phyloP scores from a whole-genome alignment of 441 rosid genomes.

The Jatropha multifida region DNA sequence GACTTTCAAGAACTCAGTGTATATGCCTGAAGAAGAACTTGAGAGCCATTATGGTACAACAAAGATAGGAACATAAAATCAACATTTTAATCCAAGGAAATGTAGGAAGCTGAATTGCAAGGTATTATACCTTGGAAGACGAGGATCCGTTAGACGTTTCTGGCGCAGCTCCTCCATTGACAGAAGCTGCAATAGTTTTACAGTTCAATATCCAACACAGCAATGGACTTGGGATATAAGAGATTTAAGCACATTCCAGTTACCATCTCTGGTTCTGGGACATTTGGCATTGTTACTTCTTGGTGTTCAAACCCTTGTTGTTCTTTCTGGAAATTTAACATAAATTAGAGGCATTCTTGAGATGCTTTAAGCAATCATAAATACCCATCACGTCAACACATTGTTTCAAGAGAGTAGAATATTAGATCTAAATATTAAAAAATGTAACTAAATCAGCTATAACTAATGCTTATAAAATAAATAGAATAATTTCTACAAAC shows the following conservation, averaged over 20 bases:
- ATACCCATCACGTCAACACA: background rate
- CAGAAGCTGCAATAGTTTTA: slow-evolving; percentile 63
- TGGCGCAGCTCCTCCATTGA: slow-evolving; percentile 83
- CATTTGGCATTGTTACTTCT: slow-evolving; percentile 59
- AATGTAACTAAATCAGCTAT: background rate
- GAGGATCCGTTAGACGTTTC: slow-evolving; percentile 77
- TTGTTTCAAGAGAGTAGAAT: background rate
- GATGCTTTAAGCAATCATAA: slow-evolving; percentile 12
- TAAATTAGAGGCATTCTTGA: slow-evolving; percentile 18
- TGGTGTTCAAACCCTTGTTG: slow-evolving; percentile 82
- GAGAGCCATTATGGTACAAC: background rate
- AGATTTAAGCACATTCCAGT: slow-evolving; percentile 22
- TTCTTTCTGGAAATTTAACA: slow-evolving; percentile 54
- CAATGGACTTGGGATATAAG: slow-evolving; percentile 18
- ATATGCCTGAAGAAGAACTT: background rate
- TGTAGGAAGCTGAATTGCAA: background rate
- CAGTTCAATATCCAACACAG: slow-evolving; percentile 22
- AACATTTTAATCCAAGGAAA: background rate
- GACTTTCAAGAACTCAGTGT: background rate
- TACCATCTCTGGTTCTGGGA: slow-evolving; percentile 79
- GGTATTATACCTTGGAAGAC: slow-evolving; percentile 67
- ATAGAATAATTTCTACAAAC: background rate
- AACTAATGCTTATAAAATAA: background rate
- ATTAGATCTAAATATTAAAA: background rate
- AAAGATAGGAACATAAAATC: background rate